Conservation (phyloP, 2,329 filamentous ascomycete species). For the Alternaria brassicicola region DNA sequence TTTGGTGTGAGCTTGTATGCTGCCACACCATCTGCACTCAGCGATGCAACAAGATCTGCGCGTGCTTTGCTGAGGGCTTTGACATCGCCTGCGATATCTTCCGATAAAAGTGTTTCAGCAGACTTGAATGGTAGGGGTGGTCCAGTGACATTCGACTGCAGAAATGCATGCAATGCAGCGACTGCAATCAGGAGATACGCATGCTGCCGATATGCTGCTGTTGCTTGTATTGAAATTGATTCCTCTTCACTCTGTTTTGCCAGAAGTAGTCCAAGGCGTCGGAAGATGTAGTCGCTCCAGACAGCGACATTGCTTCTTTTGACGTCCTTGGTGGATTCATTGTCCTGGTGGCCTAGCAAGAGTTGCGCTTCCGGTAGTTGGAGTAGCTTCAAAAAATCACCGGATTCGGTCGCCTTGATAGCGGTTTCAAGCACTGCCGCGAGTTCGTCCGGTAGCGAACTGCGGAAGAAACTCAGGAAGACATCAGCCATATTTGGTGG, state of each 20-base stretch:
- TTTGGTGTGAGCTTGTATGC: slow-evolving; percentile 84
- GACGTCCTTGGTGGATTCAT: slow-evolving; percentile 40
- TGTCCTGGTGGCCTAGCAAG: slow-evolving; percentile 50
- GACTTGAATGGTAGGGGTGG: slow-evolving; percentile 71
- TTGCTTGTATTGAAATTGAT: slow-evolving; percentile 34
- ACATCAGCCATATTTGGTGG: slow-evolving; percentile 50
- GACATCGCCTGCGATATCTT: slow-evolving; percentile 50
- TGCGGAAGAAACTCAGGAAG: slow-evolving; percentile 50
- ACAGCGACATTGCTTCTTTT: slow-evolving; percentile 41
- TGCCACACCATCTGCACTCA: slow-evolving; percentile 83
- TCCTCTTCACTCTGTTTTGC: slow-evolving; percentile 37
- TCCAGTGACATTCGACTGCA: slow-evolving; percentile 88
- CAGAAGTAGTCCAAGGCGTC: slow-evolving; percentile 49
- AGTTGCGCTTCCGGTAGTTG: slow-evolving; percentile 48
- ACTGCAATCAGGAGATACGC: slow-evolving; percentile 64
- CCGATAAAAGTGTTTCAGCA: slow-evolving; percentile 57
- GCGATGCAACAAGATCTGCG: slow-evolving; percentile 67
- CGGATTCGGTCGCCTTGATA: slow-evolving; percentile 50
- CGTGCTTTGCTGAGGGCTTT: slow-evolving; percentile 48
- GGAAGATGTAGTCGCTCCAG: slow-evolving; percentile 56
- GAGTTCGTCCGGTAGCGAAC: slow-evolving; percentile 52
- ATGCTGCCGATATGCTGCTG: slow-evolving; percentile 49
- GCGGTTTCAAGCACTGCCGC: slow-evolving; percentile 45
- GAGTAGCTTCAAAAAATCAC: slow-evolving; percentile 51
- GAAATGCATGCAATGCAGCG: slow-evolving; percentile 75